Evolutionary conservation across 176 grass and related monocot genomes (phyloP).

Genomic region (Oryza brachyantha): DNA sequence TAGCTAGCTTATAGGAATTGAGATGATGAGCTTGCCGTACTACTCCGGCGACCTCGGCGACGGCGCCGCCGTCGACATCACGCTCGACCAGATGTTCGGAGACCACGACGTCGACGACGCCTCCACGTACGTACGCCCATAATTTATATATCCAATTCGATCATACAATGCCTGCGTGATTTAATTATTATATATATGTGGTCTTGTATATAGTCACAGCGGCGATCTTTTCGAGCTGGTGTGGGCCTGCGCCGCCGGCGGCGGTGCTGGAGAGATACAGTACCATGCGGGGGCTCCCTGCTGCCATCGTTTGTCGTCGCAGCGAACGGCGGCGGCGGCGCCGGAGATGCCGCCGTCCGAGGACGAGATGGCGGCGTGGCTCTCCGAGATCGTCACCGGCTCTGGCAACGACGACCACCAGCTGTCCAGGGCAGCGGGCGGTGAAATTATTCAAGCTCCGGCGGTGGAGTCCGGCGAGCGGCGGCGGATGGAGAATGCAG

Average conservation of each 20-base stretch:
- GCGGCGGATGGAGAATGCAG: not conserved
- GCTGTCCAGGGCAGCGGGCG: rapidly evolving
- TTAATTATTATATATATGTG: too few species aligned
- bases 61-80: not conserved
- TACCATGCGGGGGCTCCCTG: not conserved
- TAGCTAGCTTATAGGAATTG: too few species aligned
- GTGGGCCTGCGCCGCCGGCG: not conserved
- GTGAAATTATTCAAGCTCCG: too few species aligned
- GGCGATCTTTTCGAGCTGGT: slow-evolving; percentile 15
- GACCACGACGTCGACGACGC: not conserved
- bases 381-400: not conserved
- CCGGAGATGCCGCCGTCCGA: not conserved
- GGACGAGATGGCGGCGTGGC: slow-evolving; percentile 15
- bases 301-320: not conserved
- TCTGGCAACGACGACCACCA: too few species aligned
- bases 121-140: not conserved
- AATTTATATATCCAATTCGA: too few species aligned
- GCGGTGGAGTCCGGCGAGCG: not conserved
- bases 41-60: too few species aligned
- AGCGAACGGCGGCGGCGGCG: not conserved
- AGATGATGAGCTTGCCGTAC: too few species aligned
- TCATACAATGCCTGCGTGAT: too few species aligned
- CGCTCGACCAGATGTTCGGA: not conserved
- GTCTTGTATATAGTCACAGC: too few species aligned
- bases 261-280: not conserved